Base-by-base conservation (phyloP, 495 filamentous ascomycete genomes). In the Penicillium canescens region DNA sequence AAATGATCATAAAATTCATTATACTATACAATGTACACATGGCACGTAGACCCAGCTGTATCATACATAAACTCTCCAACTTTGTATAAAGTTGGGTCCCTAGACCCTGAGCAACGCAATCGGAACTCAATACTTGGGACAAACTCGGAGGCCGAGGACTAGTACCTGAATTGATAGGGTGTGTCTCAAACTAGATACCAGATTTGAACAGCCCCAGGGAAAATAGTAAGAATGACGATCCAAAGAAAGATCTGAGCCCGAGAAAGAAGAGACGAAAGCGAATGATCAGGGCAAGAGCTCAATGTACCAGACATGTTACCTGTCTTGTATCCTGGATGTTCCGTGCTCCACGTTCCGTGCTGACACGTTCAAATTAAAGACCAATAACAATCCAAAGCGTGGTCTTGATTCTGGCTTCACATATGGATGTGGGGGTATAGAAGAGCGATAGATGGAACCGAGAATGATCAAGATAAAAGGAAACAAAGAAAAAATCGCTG, bases 111-210 rank as follows among this genome's bases (percentile, higher is more conserved):
- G 2, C 28, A 31, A 31, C 28, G 9, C 8, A 31, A 31, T 31
- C 7, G 28, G 28, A 31, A 31, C 28, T 31, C 7, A 31, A 31
- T 31, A 9, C 28, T 31, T 31, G 18, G 18, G 18, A 31, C 2
- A 9, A 10, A 9, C 28, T 31, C 28, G 41, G 35, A 50, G 26
- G 50, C 35, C 13, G 20, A 42, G 28, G 40, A 35, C 37, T 45
- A 52, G 50, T 21, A 41, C 50, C 45, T 58, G 26, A 39, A 60
- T 60, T 63, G n/a, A 50, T 56, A 37, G 37, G 9, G 35, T n/a
- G 20, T n/a, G 16, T 62, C 55, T 56, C 40, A 54, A 51, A 18
- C 59, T 54, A 59, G 61, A 61, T 53, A 34, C 18, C 34, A 43
- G 38, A 50, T 42, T 11, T 12, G 26, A 39, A 47, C 26, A 31